Conservation (phyloP, 2,329 filamentous ascomycete species). For the Malbranchea cinnamomea region DNA sequence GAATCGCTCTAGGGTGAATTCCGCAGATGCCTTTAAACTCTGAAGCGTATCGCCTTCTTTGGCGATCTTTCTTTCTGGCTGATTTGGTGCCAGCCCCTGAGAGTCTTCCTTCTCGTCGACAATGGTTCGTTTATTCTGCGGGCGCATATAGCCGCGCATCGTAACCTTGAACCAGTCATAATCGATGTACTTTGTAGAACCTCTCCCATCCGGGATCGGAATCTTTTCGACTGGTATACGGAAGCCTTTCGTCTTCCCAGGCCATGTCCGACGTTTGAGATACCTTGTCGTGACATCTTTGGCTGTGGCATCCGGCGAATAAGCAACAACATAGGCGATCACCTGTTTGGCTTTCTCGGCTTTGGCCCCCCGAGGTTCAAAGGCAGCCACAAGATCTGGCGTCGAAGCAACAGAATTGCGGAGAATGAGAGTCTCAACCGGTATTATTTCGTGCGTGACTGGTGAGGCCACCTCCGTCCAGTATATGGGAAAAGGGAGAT, state of each 20-base stretch:
- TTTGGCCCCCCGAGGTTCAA: slow-evolving; percentile 70
- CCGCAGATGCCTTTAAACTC: slow-evolving; percentile 71
- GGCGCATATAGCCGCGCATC: slow-evolving; percentile 56
- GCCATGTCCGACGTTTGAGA: slow-evolving; percentile 63
- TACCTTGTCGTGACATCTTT: slow-evolving; percentile 94
- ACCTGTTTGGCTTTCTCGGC: slow-evolving; percentile 79
- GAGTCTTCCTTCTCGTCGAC: slow-evolving; percentile 67
- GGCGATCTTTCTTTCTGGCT: slow-evolving; percentile 57
- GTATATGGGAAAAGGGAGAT: slow-evolving; percentile 73
- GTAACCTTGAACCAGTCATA: slow-evolving; percentile 80
- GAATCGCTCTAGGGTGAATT: slow-evolving; percentile 75
- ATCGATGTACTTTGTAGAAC: slow-evolving; percentile 61
- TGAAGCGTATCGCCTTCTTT: slow-evolving; percentile 71
- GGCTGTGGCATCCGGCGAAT: slow-evolving; percentile 68
- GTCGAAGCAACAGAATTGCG: slow-evolving; percentile 55
- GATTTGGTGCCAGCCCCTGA: slow-evolving; percentile 58
- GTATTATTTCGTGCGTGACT: slow-evolving; percentile 59
- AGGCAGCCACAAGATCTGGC: slow-evolving; percentile 53
- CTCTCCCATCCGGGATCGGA: slow-evolving; percentile 59
- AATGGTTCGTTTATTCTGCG: slow-evolving; percentile 42
- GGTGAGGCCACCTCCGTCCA: slow-evolving; percentile 87
- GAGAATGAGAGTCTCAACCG: slow-evolving; percentile 60
- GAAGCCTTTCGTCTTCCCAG: slow-evolving; percentile 77
- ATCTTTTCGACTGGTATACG: slow-evolving; percentile 68
- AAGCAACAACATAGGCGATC: slow-evolving; percentile 76